Conservation (phyloP, 495 filamentous ascomycete genomes). For the Talaromyces borbonicus region DNA sequence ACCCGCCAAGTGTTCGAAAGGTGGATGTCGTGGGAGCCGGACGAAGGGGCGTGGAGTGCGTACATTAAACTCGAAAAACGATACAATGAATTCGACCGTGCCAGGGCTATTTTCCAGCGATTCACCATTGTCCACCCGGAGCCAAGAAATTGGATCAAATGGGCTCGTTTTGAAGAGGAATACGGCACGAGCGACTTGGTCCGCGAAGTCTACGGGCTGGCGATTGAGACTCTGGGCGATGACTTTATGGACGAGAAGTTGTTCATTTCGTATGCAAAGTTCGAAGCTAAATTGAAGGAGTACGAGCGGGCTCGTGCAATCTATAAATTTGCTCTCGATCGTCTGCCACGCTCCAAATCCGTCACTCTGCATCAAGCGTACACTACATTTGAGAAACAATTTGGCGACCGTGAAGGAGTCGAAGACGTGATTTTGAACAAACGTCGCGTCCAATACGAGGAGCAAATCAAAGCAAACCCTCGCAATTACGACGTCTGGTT, state of each 20-base stretch:
- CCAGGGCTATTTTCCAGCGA: slow-evolving; percentile 75
- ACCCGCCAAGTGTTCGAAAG: slow-evolving; percentile 93
- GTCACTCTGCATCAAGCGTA: slow-evolving; percentile 80
- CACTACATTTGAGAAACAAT: slow-evolving; percentile 97
- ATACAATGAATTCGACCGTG: slow-evolving; percentile 80
- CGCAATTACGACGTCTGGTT: slow-evolving; percentile 97
- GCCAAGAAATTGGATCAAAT: slow-evolving; percentile 96
- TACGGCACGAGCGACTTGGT: slow-evolving; percentile 84
- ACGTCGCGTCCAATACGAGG: slow-evolving; percentile 85
- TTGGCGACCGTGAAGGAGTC: slow-evolving; percentile 84
- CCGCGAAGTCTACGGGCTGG: slow-evolving; percentile 81
- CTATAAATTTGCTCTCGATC: slow-evolving; percentile 92
- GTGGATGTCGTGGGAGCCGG: slow-evolving; percentile 98
- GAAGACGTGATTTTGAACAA: slow-evolving; percentile 96
- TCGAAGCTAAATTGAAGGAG: slow-evolving; percentile 88
- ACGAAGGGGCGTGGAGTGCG: slow-evolving; percentile 88
- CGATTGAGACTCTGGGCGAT: slow-evolving; percentile 84
- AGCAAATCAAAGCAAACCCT: slow-evolving; percentile 82
- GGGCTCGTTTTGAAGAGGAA: slow-evolving; percentile 96
- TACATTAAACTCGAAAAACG: slow-evolving; percentile 97
- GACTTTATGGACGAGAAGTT: slow-evolving; percentile 95
- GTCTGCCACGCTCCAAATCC: slow-evolving; percentile 79
- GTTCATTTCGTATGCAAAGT: slow-evolving; percentile 87
- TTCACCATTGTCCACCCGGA: slow-evolving; percentile 94
- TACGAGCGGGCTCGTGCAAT: slow-evolving; percentile 92